Conservation (phyloP, 2,329 filamentous ascomycete species). For the Diaporthe batatas region DNA sequence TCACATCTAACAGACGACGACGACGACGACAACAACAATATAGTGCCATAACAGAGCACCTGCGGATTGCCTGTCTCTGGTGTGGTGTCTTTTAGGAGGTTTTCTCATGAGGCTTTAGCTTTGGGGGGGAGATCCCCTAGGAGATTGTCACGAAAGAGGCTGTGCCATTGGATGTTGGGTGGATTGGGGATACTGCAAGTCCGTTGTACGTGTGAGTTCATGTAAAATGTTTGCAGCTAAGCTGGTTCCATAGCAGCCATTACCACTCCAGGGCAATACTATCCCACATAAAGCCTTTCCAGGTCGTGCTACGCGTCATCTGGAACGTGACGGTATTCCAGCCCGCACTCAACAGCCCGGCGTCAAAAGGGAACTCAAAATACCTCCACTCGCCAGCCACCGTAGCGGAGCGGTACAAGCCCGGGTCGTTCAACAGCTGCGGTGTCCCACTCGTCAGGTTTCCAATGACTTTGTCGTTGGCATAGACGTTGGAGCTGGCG, state of each 20-base stretch:
- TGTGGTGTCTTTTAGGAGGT: too few relatives aligned
- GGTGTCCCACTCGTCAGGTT: conserved; percentile 54
- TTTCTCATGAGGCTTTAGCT: too few relatives aligned
- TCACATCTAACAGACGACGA: too few relatives aligned
- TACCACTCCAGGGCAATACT: conserved; percentile 48
- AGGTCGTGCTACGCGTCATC: conserved; percentile 46
- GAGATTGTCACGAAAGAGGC: too few relatives aligned
- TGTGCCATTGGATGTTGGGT: too few relatives aligned
- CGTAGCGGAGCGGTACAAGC: conserved; percentile 62
- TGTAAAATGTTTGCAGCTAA: background rate
- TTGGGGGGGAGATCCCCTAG: too few relatives aligned
- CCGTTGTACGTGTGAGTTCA: background rate
- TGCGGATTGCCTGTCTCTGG: too few relatives aligned
- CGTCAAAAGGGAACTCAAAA: conserved; percentile 53
- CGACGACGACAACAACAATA: too few relatives aligned
- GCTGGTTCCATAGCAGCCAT: background rate
- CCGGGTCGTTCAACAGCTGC: conserved; percentile 56
- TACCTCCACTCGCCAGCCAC: conserved; percentile 61
- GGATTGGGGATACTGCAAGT: background rate
- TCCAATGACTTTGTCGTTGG: conserved; percentile 56
- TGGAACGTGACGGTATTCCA: conserved; percentile 47
- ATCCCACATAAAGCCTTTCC: conserved; percentile 49
- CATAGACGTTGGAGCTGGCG: conserved; percentile 58
- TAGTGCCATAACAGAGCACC: too few relatives aligned
- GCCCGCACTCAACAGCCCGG: conserved; percentile 43